phyloP scores from a whole-genome alignment of 768 basidiomycete species.

The Leucogyrophana mollusca region DNA sequence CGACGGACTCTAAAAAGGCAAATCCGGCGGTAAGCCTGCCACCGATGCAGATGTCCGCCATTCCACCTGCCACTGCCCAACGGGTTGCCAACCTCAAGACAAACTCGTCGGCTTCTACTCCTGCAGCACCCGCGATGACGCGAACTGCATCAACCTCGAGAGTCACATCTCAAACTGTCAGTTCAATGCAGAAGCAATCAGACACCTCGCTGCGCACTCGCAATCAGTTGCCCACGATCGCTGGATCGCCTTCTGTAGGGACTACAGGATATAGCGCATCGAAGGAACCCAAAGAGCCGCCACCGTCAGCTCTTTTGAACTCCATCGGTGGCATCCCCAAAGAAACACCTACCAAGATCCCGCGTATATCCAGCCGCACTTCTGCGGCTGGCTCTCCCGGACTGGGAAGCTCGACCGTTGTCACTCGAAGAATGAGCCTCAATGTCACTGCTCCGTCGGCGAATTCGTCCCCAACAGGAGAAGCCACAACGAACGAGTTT shows the following conservation, averaged over 20 bases:
- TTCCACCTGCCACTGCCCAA: conserved; percentile 79
- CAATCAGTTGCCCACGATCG: conserved; percentile 84
- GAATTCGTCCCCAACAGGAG: conserved; percentile 61
- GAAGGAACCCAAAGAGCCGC: conserved; percentile 58
- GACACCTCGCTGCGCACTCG: conserved; percentile 77
- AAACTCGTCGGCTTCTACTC: conserved; percentile 41
- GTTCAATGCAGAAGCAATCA: conserved; percentile 85
- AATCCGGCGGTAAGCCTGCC: conserved; percentile 73
- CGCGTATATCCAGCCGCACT: conserved; percentile 84
- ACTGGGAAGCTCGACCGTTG: conserved; percentile 52
- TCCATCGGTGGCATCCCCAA: conserved; percentile 55
- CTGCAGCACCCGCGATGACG: conserved; percentile 40
- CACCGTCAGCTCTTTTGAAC: conserved; percentile 53
- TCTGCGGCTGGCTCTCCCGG: conserved; percentile 76
- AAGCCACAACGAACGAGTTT: conserved; percentile 65
- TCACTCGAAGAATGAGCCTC: conserved; percentile 66
- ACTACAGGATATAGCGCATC: conserved; percentile 49
- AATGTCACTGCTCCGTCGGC: conserved; percentile 56
- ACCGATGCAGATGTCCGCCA: conserved; percentile 86
- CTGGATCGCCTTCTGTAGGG: conserved; percentile 89
- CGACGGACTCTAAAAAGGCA: conserved; percentile 74
- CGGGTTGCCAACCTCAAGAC: conserved; percentile 82
- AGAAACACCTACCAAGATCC: conserved; percentile 92
- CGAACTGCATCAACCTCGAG: conserved; percentile 52
- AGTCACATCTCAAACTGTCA: conserved; percentile 78